Evolutionary conservation across 208 protist species (phyloP).

Genomic region (Wallacemonas sp.): DNA sequence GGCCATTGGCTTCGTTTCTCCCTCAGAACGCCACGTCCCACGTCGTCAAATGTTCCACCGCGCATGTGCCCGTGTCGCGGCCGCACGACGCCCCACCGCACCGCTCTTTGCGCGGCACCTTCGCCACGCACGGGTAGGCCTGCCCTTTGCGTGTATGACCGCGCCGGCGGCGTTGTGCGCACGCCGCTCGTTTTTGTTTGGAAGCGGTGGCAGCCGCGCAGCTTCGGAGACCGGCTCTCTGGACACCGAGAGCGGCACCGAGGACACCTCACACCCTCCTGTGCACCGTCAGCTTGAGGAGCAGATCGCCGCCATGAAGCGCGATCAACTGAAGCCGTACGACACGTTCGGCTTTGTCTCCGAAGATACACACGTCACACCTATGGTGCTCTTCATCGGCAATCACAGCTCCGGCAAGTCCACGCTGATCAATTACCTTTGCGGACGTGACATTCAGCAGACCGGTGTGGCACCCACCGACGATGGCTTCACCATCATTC

Average conservation of each 20-base stretch:
- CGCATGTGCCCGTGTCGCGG: no score
- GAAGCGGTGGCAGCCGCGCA: background rate
- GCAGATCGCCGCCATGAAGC: conserved; percentile 23
- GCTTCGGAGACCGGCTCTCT: background rate
- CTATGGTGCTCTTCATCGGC: conserved; percentile 90
- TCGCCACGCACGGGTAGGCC: background rate
- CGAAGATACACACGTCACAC: conserved; percentile 25
- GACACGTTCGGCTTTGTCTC: conserved; percentile 47
- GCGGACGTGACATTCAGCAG: conserved; percentile 72
- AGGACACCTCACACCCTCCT: background rate
- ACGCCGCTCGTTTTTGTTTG: background rate
- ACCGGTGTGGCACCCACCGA: conserved; percentile 90
- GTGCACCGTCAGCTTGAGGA: conserved; percentile 29
- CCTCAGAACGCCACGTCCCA: no score
- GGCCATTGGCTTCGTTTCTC: no score
- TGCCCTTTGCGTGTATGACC: background rate
- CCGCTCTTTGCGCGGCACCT: no score
- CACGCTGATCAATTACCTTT: conserved; percentile 87
- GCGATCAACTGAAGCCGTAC: conserved; percentile 28
- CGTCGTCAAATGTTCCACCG: no score
- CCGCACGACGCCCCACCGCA: no score
- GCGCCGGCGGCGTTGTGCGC: background rate
- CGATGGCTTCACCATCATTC: conserved; percentile 89
- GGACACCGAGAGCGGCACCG: background rate
- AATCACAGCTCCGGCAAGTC: conserved; percentile 93